phyloP scores from a whole-genome alignment of 352 stramenopile species.

The Globisporangium viniferum region DNA sequence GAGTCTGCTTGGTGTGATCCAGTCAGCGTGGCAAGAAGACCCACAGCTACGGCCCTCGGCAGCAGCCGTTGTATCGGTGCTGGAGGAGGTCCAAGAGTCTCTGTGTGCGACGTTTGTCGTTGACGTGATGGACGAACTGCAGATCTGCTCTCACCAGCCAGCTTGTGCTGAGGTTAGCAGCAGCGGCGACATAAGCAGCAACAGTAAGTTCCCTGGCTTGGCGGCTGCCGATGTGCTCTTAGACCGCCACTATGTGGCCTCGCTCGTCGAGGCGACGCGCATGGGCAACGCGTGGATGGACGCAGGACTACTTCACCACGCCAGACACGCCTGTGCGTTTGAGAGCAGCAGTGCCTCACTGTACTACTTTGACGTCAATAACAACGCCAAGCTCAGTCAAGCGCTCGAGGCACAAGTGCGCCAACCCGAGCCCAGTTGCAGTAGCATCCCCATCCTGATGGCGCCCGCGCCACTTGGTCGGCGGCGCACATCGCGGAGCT shows the following conservation, averaged over 20 bases:
- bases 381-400: neutral
- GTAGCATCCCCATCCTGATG: neutral
- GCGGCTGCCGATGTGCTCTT: neutral
- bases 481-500: neutral
- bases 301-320: conserved; percentile 22
- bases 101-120: conserved; percentile 25
- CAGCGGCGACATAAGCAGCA: neutral
- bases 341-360: neutral
- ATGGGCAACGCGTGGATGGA: conserved; percentile 52
- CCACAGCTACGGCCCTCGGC: no score
- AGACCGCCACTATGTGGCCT: conserved; percentile 9
- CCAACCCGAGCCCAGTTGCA: neutral
- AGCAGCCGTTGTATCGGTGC: no score
- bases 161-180: conserved; percentile 5
- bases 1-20: no score
- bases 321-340: conserved; percentile 16
- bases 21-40: no score
- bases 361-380: neutral
- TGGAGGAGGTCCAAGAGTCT: no score
- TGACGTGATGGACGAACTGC: conserved; percentile 31
- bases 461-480: neutral
- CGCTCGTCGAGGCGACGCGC: conserved; percentile 18
- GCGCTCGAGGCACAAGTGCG: neutral
- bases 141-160: no score
- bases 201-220: neutral